Conservation (phyloP, 345 rosid species). For the Bretschneidera sinensis region DNA sequence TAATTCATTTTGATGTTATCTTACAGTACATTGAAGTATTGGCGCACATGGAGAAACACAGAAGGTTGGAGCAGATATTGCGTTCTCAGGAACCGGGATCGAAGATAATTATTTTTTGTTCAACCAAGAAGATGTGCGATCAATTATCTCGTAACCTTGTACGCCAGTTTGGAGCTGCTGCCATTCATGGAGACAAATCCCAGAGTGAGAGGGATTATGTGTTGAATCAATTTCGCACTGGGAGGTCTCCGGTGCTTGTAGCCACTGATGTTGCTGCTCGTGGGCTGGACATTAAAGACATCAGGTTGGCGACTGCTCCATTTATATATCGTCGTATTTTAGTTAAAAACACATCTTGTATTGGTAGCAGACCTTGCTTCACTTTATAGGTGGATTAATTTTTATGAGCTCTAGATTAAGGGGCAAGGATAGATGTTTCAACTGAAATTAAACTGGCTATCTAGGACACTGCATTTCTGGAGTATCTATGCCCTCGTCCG, state of each 20-base stretch:
- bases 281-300: slow-evolving; percentile 85
- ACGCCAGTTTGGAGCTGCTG: slow-evolving; percentile 71
- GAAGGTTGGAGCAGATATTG: slow-evolving; percentile 85
- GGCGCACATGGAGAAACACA: slow-evolving; percentile 81
- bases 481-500: no score
- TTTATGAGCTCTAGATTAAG: background rate
- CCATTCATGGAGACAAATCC: slow-evolving; percentile 84
- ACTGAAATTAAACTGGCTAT: background rate
- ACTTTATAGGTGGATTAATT: background rate
- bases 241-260: slow-evolving; percentile 70
- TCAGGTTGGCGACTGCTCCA: slow-evolving; percentile 45
- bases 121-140: slow-evolving; percentile 85
- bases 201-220: slow-evolving; percentile 71
- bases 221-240: slow-evolving; percentile 59
- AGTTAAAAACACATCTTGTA: background rate
- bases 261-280: slow-evolving; percentile 93
- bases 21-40: slow-evolving; percentile 72
- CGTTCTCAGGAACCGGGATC: slow-evolving; percentile 84
- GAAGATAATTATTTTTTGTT: slow-evolving; percentile 65
- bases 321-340: background rate
- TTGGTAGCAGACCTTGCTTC: no score
- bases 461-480: background rate
- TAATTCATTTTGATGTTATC: slow-evolving; percentile 7
- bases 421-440: background rate
- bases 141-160: slow-evolving; percentile 63